A percentile compares a stretch with the other conserved stretches of the same genome.
phyloP scores from a whole-genome alignment of 2,329 filamentous ascomycete species.

The Hypoxylon sp. region DNA sequence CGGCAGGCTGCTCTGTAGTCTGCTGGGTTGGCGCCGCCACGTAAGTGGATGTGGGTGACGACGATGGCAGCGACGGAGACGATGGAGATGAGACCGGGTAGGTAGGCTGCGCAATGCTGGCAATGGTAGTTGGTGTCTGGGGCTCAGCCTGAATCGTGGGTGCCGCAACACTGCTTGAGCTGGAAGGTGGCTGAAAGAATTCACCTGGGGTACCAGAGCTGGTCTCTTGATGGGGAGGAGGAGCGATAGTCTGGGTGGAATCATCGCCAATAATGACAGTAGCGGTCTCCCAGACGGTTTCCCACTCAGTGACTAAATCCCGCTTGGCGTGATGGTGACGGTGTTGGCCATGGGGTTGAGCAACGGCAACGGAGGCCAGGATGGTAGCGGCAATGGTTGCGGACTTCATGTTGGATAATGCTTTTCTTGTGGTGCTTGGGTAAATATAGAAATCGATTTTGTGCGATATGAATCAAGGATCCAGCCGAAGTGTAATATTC shows the following conservation, averaged over 20 bases:
- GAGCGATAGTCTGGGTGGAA: slow-evolving; percentile 62
- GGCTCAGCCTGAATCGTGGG: slow-evolving; percentile 19
- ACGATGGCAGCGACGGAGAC: slow-evolving; percentile 42
- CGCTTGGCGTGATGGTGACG: slow-evolving; percentile 60
- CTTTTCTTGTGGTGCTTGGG: slow-evolving; percentile 28
- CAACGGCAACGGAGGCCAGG: slow-evolving; percentile 63
- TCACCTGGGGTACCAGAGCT: slow-evolving; percentile 47
- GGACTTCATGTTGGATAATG: slow-evolving; percentile 64
- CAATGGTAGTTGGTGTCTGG: slow-evolving; percentile 47
- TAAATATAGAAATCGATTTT: slow-evolving; percentile 24
- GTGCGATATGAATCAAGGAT: slow-evolving; percentile 41
- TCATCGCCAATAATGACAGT: slow-evolving; percentile 67
- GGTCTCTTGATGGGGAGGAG: slow-evolving; percentile 50
- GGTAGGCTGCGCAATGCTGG: slow-evolving; percentile 42
- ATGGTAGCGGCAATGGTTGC: slow-evolving; percentile 59
- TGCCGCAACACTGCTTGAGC: slow-evolving; percentile 26
- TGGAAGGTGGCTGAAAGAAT: slow-evolving; percentile 55
- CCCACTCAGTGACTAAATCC: slow-evolving; percentile 62
- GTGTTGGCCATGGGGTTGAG: slow-evolving; percentile 65
- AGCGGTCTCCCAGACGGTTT: slow-evolving; percentile 66
- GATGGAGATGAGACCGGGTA: slow-evolving; percentile 40
- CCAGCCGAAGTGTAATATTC: slow-evolving; percentile 50
- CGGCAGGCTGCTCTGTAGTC: slow-evolving; percentile 28
- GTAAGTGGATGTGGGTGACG: slow-evolving; percentile 39
- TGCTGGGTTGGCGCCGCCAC: slow-evolving; percentile 32